Evolutionary conservation across 441 rosid species (phyloP).

Genomic region (Gossypium lobatum): DNA sequence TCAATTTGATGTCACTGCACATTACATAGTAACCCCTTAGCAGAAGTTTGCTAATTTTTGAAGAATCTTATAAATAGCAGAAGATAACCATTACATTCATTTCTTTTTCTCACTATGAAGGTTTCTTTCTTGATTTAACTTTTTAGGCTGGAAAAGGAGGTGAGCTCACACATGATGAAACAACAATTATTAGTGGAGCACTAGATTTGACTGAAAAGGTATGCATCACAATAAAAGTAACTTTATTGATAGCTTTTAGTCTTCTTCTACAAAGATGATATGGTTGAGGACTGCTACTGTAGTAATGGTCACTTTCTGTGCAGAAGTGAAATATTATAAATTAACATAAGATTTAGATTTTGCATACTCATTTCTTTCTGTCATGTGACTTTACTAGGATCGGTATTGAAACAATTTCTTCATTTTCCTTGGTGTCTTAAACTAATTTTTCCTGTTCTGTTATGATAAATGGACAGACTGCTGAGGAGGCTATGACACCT

Average conservation of each 20-base stretch:
- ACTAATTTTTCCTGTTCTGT: neutral
- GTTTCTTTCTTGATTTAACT: neutral
- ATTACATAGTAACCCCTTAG: neutral
- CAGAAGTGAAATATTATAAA: neutral
- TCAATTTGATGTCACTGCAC: neutral
- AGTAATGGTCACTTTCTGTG: neutral
- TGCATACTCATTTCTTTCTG: neutral
- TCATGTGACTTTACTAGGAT: neutral
- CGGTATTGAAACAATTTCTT: neutral
- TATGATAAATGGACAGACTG: constrained; percentile 50
- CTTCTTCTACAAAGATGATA: neutral
- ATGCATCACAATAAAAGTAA: neutral
- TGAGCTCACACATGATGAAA: constrained; percentile 97
- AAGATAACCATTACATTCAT: constrained; percentile 8
- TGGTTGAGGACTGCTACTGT: neutral
- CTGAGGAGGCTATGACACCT: constrained; percentile 98
- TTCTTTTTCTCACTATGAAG: constrained; percentile 14
- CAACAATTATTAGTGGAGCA: constrained; percentile 94
- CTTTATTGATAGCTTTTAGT: neutral
- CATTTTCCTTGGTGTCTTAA: neutral
- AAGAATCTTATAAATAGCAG: constrained; percentile 4
- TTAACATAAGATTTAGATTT: neutral
- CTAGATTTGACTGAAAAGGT: constrained; percentile 98
- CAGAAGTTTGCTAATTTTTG: constrained; percentile 4
- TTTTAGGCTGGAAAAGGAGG: constrained; percentile 97